Evolutionary conservation across 2,329 filamentous ascomycete genomes (phyloP), one percentile per base, ranked within the genome.

Genomic region (Cryphonectria naterciae): DNA sequence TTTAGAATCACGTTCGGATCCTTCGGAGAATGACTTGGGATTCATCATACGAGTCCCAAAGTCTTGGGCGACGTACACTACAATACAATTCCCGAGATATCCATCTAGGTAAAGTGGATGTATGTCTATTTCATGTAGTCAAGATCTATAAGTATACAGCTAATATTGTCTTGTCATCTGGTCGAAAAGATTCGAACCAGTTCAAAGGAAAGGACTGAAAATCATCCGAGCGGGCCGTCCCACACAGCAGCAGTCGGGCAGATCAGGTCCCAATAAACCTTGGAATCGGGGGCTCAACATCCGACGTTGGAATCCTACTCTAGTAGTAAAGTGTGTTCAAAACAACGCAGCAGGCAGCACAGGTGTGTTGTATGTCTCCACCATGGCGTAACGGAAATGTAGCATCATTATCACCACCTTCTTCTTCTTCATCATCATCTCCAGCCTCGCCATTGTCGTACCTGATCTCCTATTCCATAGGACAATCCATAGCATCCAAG

Each of bases 351-450:
- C 39, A 10, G n/a, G 35, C n/a, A 46, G 49, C 15, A 22, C 28
- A 58, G 32, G 28, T n/a, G 49, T 39, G 25, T 17, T 28, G 46
- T 58, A 52, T 54, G 63, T 67, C 65, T 67, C 65, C 65, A 67
- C 65, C 65, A 46, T 58, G 37, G 52, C 65, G 52, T 66, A 41
- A 66, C 56, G 4, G 25, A 60, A 25, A 60, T 37, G 64, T 28
- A 32, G 46, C 37, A 49, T 35, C 46, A 15, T 39, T 17, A 54
- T 49, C 37, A 17, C 7, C 19, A 4, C 22, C 19, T 22, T 49
- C 37, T 39, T 39, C 37, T n/a, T 43, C 35, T 19, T 5, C 58
- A 39, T 25, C 22, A 8, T 5, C 58, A 61, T 25, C 22, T 17
- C n/a, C 39, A 39, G 19, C 17, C 22, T 46, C n/a, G 4, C 28